phyloP scores from a whole-genome alignment of 1,284 basidiomycete genomes.

The Sanghuangporus weigelae region DNA sequence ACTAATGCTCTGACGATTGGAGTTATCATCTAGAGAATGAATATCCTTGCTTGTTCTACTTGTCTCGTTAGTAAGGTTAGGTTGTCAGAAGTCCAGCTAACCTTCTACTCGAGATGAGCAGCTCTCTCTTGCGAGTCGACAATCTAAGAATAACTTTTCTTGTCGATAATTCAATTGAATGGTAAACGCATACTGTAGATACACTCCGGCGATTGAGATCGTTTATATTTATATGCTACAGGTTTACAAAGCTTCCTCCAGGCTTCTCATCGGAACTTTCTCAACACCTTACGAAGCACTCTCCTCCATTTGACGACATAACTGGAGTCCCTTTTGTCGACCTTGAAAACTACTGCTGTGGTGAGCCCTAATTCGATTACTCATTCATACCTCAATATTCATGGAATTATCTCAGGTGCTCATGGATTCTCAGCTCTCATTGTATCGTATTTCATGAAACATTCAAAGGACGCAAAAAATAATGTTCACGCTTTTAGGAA shows the following conservation, averaged over 20 bases:
- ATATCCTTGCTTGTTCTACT: too few relatives aligned
- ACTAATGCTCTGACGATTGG: too few relatives aligned
- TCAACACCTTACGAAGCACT: constrained; percentile 51
- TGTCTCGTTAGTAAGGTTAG: too few relatives aligned
- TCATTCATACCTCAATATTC: neutral
- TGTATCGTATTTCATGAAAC: constrained; percentile 21
- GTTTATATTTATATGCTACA: constrained; percentile 23
- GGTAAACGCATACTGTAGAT: constrained; percentile 36
- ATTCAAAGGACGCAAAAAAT: neutral
- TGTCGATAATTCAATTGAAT: constrained; percentile 77
- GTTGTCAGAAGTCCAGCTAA: too few relatives aligned
- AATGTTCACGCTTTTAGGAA: constrained; percentile 37
- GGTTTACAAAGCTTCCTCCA: constrained; percentile 73
- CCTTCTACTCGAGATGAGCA: neutral
- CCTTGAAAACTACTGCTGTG: constrained; percentile 75
- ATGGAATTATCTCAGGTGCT: constrained; percentile 43
- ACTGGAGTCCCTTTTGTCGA: constrained; percentile 65
- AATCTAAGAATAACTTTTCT: constrained; percentile 57
- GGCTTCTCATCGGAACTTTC: constrained; percentile 71
- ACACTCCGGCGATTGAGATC: neutral
- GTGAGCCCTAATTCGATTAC: constrained; percentile 31
- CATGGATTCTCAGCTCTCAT: constrained; percentile 79
- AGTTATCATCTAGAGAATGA: too few relatives aligned
- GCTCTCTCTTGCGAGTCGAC: constrained; percentile 4
- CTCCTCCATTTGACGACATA: constrained; percentile 43